phyloP scores from a whole-genome alignment of 2,329 filamentous ascomycete species.

The Escovopsis sp. region DNA sequence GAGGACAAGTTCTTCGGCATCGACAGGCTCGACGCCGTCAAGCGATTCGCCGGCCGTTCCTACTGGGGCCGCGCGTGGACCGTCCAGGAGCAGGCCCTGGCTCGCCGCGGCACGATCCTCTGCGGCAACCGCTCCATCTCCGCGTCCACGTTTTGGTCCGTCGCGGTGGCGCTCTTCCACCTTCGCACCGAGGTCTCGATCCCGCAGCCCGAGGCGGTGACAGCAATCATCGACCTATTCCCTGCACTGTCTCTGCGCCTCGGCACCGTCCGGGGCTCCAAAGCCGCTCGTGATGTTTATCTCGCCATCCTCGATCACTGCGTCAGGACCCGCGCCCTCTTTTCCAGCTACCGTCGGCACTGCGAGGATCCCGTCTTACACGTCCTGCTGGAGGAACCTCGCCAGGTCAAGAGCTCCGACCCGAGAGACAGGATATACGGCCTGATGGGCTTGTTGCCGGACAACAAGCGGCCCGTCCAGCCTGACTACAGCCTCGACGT shows the following conservation, averaged over 20 bases:
- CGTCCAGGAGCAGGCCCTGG: constrained; percentile 2
- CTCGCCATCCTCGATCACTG: background rate
- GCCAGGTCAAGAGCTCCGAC: background rate
- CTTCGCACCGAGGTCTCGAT: background rate
- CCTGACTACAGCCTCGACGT: constrained; percentile 1
- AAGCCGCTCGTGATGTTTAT: background rate
- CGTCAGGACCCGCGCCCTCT: background rate
- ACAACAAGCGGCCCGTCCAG: background rate
- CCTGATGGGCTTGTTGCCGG: background rate
- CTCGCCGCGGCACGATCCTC: background rate
- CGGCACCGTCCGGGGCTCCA: background rate
- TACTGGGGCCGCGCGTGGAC: constrained; percentile 2
- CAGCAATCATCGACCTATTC: background rate
- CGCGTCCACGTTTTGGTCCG: background rate
- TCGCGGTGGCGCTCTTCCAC: background rate
- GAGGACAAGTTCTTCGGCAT: constrained; percentile 1
- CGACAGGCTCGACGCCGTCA: background rate
- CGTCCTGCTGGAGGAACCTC: background rate
- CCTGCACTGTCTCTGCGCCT: background rate
- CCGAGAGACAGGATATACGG: constrained; percentile 1
- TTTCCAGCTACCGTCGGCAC: background rate
- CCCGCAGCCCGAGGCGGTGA: background rate
- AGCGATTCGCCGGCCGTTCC: background rate
- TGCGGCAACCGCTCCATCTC: background rate
- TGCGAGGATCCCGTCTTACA: background rate